Evolutionary conservation across 176 grass and related monocot genomes (phyloP).

Genomic region (Oryza officinalis): DNA sequence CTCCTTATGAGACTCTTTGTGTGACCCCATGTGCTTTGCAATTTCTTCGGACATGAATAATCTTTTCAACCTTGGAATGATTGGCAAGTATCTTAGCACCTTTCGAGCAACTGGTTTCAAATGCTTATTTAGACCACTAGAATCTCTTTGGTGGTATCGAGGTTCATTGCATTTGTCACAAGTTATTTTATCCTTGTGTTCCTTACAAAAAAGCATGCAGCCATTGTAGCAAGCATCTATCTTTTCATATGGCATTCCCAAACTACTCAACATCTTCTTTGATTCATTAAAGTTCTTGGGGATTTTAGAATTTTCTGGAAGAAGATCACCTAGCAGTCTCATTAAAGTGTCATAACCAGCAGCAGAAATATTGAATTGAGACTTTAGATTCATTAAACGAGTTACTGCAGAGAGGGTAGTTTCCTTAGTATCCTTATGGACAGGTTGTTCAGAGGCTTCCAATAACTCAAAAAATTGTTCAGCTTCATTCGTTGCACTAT

Average conservation of each 20-base stretch:
- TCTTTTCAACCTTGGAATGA: neutral
- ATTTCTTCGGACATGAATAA: constrained; percentile 4
- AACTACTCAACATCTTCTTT: constrained; percentile 7
- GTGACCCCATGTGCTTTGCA: neutral
- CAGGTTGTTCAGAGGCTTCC: constrained; percentile 11
- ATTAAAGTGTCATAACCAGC: neutral
- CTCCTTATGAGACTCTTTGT: too few species aligned
- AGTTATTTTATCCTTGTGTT: neutral
- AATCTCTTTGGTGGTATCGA: neutral
- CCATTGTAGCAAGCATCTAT: constrained; percentile 13
- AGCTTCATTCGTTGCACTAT: neutral
- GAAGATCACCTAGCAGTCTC: neutral
- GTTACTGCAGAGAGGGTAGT: neutral
- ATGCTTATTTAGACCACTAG: neutral
- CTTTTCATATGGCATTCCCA: constrained; percentile 22
- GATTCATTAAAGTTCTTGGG: constrained; percentile 9
- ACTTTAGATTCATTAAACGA: neutral
- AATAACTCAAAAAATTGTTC: constrained; percentile 16
- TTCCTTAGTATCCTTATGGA: neutral
- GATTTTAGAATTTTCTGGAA: neutral
- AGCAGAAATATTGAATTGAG: neutral
- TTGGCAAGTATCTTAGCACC: constrained; percentile 2
- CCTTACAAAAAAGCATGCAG: neutral
- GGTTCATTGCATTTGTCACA: neutral
- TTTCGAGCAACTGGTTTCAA: neutral